Evolutionary conservation across 441 rosid species (phyloP).

Genomic region (Iberis amara): DNA sequence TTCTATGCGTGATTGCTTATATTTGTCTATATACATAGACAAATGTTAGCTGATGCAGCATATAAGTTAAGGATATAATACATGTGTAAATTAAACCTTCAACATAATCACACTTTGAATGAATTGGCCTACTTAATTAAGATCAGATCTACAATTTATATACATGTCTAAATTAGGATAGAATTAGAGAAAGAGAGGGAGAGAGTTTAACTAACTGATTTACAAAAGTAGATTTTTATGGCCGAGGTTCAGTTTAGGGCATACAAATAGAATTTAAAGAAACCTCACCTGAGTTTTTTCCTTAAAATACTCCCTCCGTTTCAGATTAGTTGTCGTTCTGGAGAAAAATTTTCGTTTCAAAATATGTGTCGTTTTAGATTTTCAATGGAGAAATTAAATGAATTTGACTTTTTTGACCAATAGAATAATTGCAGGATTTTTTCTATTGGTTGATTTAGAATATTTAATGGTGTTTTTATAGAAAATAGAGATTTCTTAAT

Average conservation of each 20-base stretch:
- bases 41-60: too few relatives aligned
- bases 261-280: slow-evolving; percentile 8
- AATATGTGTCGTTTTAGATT: too few relatives aligned
- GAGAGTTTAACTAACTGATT: slow-evolving; percentile 4
- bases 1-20: slow-evolving; percentile 12
- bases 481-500: too few relatives aligned
- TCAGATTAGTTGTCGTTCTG: too few relatives aligned
- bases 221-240: neutral
- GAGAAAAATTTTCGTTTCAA: too few relatives aligned
- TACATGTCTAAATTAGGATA: slow-evolving; percentile 2
- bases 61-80: slow-evolving; percentile 6
- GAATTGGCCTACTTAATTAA: slow-evolving; percentile 21
- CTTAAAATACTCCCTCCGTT: too few relatives aligned
- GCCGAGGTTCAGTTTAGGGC: slow-evolving; percentile 8
- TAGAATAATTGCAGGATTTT: too few relatives aligned
- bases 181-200: neutral
- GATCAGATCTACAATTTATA: slow-evolving; percentile 21
- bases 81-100: slow-evolving; percentile 12
- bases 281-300: slow-evolving; percentile 2
- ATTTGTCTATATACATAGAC: neutral
- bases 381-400: too few relatives aligned
- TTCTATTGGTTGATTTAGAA: too few relatives aligned
- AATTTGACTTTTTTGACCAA: too few relatives aligned
- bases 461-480: too few relatives aligned
- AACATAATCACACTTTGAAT: slow-evolving; percentile 8